Evolutionary conservation across 208 protist genomes (phyloP), one percentile per base, ranked within the genome.

Genomic region (Trypanosoma avium): DNA sequence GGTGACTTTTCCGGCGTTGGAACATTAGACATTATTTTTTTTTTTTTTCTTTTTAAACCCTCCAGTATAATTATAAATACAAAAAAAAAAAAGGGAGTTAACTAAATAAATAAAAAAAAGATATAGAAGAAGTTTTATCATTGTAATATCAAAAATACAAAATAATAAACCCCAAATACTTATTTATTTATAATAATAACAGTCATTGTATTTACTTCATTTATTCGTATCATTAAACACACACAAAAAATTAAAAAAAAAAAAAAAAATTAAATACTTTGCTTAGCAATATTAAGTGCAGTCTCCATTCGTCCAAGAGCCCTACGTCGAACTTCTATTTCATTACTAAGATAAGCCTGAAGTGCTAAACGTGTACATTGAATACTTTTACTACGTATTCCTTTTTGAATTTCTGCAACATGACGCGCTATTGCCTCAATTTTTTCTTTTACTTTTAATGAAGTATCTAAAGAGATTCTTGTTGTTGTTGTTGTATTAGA

Each of bases 381-480:
- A 17, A 61, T 57, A 22, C 75, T 52, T 59, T 92, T 92, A 10
- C 59, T 74, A 46, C 88, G 82, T 22, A 94, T 90, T 19, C 78
- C 88, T n/a, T 19, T 61, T 60, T 92, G 88, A 36, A 94, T 47
- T n/a, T 19, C 30, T 8, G 42, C 73, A 10, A 78, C 68, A 2
- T 36, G 46, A 15, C 30, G 53, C 17, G 53, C 52, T 29, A 69
- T 7, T 3, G 30, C 33, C 22, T 48, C 43, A 17, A 69, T 4
- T 48, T 55, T 36, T 13, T 43, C 33, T 27, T 36, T 9, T n/a
- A 52, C 1, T 17, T 17, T 38, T 32, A 22, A 50, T 17, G n/a
- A 26, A 1, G 40, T 4, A 33, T 61, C 55, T 6, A 7, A 3
- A 4, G 40, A 60, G 4, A 3, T 9, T 3, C 27, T 38, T 35